Percentiles rank a stretch among this genome's conserved stretches.
Conservation (phyloP, 2,329 filamentous ascomycete species). For the Epichloe baconii region DNA sequence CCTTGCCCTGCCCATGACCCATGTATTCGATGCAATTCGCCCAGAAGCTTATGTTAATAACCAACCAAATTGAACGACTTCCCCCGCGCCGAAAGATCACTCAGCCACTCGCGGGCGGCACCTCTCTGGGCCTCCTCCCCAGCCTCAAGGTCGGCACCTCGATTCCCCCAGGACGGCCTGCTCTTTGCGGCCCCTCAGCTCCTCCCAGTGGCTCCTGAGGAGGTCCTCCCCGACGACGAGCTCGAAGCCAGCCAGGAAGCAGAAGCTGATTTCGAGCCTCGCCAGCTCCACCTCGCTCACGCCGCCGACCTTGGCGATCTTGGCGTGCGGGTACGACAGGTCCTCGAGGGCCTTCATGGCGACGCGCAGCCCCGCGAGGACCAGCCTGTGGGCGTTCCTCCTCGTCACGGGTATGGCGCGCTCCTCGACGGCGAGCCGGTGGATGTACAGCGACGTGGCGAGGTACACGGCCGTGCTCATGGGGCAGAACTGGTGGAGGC, state of each 20-base stretch:
- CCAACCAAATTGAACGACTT: no score
- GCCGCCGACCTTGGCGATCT: constrained; percentile 77
- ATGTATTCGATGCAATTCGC: no score
- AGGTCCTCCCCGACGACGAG: constrained; percentile 39
- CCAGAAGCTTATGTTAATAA: no score
- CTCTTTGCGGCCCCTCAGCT: constrained; percentile 17
- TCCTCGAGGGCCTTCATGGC: constrained; percentile 96
- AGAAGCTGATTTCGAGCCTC: constrained; percentile 78
- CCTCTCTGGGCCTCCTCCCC: constrained; percentile 9
- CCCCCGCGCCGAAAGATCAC: no score
- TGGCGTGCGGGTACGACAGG: constrained; percentile 70
- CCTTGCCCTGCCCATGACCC: background rate
- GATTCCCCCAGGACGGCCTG: constrained; percentile 12
- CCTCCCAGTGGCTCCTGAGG: constrained; percentile 21
- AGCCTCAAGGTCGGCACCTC: constrained; percentile 19
- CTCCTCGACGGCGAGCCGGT: constrained; percentile 66
- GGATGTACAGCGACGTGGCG: constrained; percentile 76
- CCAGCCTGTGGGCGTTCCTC: constrained; percentile 73
- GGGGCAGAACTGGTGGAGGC: constrained; percentile 82
- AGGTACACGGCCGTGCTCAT: constrained; percentile 92
- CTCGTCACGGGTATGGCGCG: constrained; percentile 67
- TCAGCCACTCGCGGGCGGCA: constrained; percentile 1
- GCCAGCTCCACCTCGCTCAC: constrained; percentile 73
- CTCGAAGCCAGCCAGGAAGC: constrained; percentile 76
- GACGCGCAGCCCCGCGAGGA: constrained; percentile 72